Percentiles rank a stretch among this genome's conserved stretches.
Evolutionary conservation across 1,139 yeast species (phyloP).

Genomic region (Geotrichum phurueaensis): DNA sequence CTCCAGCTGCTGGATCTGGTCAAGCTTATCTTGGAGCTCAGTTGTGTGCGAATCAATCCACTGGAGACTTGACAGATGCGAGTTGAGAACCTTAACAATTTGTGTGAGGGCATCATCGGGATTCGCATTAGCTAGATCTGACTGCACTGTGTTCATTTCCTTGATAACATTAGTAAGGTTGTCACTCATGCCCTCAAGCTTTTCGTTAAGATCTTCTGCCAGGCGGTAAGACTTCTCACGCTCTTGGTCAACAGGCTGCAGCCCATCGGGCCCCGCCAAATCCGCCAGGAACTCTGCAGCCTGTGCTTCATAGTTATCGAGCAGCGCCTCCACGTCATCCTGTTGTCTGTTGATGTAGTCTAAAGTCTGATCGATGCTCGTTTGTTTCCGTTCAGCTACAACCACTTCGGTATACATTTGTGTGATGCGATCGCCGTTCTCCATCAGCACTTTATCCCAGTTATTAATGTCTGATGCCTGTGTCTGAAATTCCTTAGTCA

Average conservation of each 20-base stretch:
- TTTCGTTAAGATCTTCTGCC: slow-evolving; percentile 81
- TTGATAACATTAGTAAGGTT: slow-evolving; percentile 70
- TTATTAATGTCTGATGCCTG: slow-evolving; percentile 69
- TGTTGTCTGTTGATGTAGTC: slow-evolving; percentile 87
- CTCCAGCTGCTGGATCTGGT: slow-evolving; percentile 32
- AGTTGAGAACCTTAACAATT: slow-evolving; percentile 73
- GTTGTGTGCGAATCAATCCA: slow-evolving; percentile 76
- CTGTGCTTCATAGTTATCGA: slow-evolving; percentile 81
- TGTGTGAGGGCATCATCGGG: slow-evolving; percentile 48
- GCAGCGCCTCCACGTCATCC: slow-evolving; percentile 75
- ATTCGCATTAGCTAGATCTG: slow-evolving; percentile 61
- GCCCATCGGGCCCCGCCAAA: slow-evolving; percentile 34
- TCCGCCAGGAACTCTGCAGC: slow-evolving; percentile 48
- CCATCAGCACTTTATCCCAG: slow-evolving; percentile 82
- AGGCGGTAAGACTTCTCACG: slow-evolving; percentile 85
- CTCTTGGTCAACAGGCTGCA: slow-evolving; percentile 62
- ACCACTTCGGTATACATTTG: slow-evolving; percentile 72
- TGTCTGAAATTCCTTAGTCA: slow-evolving; percentile 67
- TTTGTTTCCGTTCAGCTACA: slow-evolving; percentile 79
- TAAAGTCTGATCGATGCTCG: slow-evolving; percentile 79
- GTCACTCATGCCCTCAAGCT: slow-evolving; percentile 67
- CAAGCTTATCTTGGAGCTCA: slow-evolving; percentile 60
- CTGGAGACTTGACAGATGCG: slow-evolving; percentile 83
- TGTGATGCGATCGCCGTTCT: slow-evolving; percentile 79
- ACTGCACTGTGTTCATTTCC: slow-evolving; percentile 84